These are phyloP conservation scores for Urostyla sp. DNA, from an alignment of 73 alveolate genomes.

Conservation along the genomic window DNA sequence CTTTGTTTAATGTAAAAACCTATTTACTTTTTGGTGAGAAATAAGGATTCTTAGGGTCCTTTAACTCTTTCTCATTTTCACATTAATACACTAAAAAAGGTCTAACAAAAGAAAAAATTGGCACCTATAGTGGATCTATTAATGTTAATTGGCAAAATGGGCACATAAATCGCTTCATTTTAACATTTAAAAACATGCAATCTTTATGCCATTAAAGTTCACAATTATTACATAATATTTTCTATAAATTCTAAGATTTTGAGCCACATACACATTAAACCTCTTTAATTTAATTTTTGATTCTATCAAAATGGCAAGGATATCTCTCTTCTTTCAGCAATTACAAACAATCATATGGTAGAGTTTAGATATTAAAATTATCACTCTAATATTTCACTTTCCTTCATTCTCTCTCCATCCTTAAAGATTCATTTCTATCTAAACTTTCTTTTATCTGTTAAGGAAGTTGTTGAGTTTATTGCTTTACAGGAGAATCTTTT, in stretches of 20 bases:
- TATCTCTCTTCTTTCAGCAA: background rate
- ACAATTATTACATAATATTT: background rate
- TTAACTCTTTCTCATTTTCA: background rate
- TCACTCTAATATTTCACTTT: background rate
- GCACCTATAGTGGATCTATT: slow-evolving; percentile 43
- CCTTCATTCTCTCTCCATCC: background rate
- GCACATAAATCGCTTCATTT: slow-evolving; percentile 45
- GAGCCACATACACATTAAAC: background rate
- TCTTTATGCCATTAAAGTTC: background rate
- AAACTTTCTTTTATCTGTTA: no score
- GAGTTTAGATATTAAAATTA: background rate
- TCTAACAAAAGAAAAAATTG: background rate
- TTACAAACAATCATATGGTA: slow-evolving; percentile 37
- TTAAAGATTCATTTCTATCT: no score
- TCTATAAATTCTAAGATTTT: background rate
- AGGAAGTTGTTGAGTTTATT: background rate
- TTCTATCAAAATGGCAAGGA: slow-evolving; percentile 39
- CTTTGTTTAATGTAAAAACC: background rate
- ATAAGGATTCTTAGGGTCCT: background rate
- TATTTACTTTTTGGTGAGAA: background rate
- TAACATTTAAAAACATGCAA: slow-evolving; percentile 19
- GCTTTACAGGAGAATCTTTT: background rate
- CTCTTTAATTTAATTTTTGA: background rate
- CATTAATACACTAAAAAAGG: slow-evolving; percentile 39
- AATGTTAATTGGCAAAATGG: slow-evolving; percentile 40